phyloP scores from a whole-genome alignment of 2,329 filamentous ascomycete species.

The Cytospora mali region DNA sequence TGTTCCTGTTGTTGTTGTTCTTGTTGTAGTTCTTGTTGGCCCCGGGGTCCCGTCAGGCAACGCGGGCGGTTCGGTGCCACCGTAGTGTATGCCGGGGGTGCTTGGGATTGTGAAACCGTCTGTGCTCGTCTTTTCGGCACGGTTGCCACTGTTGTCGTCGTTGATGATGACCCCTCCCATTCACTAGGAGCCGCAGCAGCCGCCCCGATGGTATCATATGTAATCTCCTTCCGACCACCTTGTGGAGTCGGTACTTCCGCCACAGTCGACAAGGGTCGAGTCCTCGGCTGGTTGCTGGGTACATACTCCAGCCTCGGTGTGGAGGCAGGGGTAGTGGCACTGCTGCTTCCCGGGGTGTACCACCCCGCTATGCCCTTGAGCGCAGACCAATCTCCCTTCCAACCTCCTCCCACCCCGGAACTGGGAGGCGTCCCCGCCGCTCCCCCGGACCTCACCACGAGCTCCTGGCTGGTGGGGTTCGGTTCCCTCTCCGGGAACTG shows the following conservation, averaged over 20 bases:
- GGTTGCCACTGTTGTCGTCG: neutral
- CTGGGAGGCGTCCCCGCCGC: neutral
- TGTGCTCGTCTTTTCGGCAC: neutral
- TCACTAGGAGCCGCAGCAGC: neutral
- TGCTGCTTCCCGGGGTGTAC: conserved; percentile 8
- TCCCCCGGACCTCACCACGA: neutral
- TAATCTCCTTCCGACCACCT: neutral
- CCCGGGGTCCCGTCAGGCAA: neutral
- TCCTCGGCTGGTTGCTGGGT: neutral
- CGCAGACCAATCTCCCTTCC: conserved; percentile 16
- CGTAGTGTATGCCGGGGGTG: neutral
- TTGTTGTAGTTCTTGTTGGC: neutral
- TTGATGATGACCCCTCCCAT: neutral
- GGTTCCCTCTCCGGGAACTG: neutral
- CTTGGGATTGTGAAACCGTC: neutral
- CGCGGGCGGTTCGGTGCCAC: neutral
- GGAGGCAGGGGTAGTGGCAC: conserved; percentile 17
- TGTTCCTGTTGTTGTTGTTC: neutral
- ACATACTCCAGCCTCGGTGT: neutral
- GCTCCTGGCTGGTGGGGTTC: neutral
- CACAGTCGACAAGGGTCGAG: conserved; percentile 7
- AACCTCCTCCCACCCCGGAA: neutral
- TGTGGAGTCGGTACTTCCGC: conserved; percentile 1
- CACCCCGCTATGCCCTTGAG: conserved; percentile 11
- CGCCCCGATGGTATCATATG: neutral